Conservation (phyloP, 1,284 basidiomycete genomes). For the Ustilago cynodontis region DNA sequence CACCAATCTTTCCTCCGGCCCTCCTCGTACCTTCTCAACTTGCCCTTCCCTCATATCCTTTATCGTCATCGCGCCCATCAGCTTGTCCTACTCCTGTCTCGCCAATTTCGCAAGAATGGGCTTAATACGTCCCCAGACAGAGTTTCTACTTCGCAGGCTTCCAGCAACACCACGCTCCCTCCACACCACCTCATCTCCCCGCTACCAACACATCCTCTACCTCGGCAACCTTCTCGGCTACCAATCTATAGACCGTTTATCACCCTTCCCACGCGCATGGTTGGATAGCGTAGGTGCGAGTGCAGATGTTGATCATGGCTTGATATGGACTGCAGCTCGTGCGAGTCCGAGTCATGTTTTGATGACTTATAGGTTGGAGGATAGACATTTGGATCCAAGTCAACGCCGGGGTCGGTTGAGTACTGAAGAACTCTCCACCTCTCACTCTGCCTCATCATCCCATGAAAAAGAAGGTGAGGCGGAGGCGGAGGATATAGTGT, state of each 20-base stretch:
- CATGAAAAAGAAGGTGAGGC: not conserved
- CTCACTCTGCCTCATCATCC: not conserved
- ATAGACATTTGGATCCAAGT: not conserved
- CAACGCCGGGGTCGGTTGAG: not conserved
- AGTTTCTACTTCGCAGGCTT: no score
- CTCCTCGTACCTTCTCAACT: no score
- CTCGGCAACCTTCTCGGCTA: constrained; percentile 33
- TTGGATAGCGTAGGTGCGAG: constrained; percentile 21
- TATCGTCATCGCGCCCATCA: no score
- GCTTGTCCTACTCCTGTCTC: no score
- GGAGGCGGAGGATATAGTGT: constrained; percentile 1
- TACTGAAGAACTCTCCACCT: not conserved
- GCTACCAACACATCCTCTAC: constrained; percentile 37
- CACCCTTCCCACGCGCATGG: constrained; percentile 30
- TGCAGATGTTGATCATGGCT: constrained; percentile 27
- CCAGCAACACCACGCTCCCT: no score
- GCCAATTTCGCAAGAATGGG: not conserved
- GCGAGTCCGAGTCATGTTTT: constrained; percentile 11
- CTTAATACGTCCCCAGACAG: no score
- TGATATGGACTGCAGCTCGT: not conserved
- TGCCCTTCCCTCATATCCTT: no score
- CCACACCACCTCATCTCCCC: not conserved
- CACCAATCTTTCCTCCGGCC: no score
- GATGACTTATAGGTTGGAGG: constrained; percentile 22
- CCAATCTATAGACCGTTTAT: constrained; percentile 1